Percentiles rank a stretch among this genome's conserved stretches.
Conservation (phyloP, 495 filamentous ascomycete genomes). For the Neurospora sp. region DNA sequence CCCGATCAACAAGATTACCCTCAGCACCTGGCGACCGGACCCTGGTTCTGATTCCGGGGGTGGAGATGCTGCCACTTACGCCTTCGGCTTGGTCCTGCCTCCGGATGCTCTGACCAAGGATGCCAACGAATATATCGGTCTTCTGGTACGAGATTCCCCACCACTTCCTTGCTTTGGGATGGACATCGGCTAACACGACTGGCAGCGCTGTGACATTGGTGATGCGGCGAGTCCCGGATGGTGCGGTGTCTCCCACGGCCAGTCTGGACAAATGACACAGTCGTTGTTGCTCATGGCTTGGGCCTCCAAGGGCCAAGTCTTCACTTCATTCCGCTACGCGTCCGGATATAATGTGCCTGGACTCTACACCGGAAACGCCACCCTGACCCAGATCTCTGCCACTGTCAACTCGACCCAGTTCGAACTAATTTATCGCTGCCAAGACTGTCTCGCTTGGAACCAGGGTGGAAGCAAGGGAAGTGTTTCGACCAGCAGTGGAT, state of each 20-base stretch:
- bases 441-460: constrained; percentile 50
- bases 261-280: constrained; percentile 46
- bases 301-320: constrained; percentile 37
- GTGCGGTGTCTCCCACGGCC: constrained; percentile 45
- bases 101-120: constrained; percentile 37
- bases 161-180: background rate
- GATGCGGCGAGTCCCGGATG: constrained; percentile 32
- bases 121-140: constrained; percentile 49
- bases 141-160: constrained; percentile 30
- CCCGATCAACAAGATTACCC: constrained; percentile 29
- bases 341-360: constrained; percentile 47
- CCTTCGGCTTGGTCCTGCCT: constrained; percentile 49
- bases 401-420: constrained; percentile 43
- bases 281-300: constrained; percentile 49
- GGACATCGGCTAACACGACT: background rate
- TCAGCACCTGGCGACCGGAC: constrained; percentile 28
- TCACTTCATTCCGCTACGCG: constrained; percentile 48
- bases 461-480: constrained; percentile 14
- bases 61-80: constrained; percentile 23
- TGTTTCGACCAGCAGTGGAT: constrained; percentile 15
- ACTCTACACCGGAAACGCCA: constrained; percentile 49
- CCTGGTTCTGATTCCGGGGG: constrained; percentile 11
- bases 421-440: constrained; percentile 52
- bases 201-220: constrained; percentile 21
- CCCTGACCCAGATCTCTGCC: constrained; percentile 47